Evolutionary conservation across 2,329 filamentous ascomycete species (phyloP), one percentile per base, ranked within the genome.

Genomic region (Penicillium sp.): DNA sequence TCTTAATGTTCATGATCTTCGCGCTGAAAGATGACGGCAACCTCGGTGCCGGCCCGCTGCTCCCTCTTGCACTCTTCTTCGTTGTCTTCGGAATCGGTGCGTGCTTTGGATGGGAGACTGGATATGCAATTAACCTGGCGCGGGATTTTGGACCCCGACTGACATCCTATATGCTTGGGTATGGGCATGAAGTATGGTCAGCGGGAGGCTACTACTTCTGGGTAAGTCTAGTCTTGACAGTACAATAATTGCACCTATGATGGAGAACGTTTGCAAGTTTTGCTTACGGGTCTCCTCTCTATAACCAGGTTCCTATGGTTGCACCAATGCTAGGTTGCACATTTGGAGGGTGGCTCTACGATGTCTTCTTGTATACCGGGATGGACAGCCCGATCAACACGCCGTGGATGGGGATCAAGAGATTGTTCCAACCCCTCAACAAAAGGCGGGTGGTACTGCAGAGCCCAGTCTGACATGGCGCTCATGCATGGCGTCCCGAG

Each of bases 41-140:
- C 46, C 56, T 74, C 5, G 84, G 83, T 3, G 83, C 84, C 1
- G 83, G 83, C 0, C 75, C 78, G 1, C 61, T 84, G 23, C 78
- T 82, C 53, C 85, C 86, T 0, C 72, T 90, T 1, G 81, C 77
- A 7, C 72, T 90, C 6, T 88, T 89, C 73, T 89, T 90, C 71
- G 75, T 90, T 44, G 84, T 90, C 58, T 90, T 90, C 65, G 87
- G 86, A 7, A 84, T 90, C 19, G 87, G 86, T 16, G 84, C 85
- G 30, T 87, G 85, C 66, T 90, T 89, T 63, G 88, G 88, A 7
- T 90, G 85, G 85, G 83, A 90, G 69, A 91, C 87, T 1, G 87
- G 88, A 35, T 91, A 88, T 71, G 87, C 87, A 14, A 89, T 90
- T 60, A 90, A 90, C 64, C 71, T 89, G 39, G 87, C 86, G 34